A percentile compares a stretch with the other conserved stretches of the same genome.
These are phyloP conservation scores for Podaxis sp. DNA, from an alignment of 768 basidiomycete species.

Conservation along the genomic window DNA sequence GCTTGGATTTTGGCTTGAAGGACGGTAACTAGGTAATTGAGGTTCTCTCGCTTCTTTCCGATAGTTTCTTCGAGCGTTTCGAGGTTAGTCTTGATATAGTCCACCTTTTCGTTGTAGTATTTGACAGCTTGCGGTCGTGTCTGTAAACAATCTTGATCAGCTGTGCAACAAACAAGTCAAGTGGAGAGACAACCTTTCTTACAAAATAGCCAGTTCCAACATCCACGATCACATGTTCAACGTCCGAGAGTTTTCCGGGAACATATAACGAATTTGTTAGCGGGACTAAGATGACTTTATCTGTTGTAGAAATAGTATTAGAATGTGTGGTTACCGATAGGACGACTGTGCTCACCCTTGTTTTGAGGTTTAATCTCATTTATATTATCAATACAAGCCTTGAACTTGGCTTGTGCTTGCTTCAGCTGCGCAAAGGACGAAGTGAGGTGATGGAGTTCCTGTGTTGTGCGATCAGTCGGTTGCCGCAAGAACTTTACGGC, in stretches of 20 bases:
- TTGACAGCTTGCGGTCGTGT: conserved; percentile 74
- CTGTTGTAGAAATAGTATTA: conserved; percentile 33
- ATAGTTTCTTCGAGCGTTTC: conserved; percentile 88
- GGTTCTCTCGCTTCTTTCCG: conserved; percentile 86
- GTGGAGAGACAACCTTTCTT: conserved; percentile 65
- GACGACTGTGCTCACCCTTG: conserved; percentile 35
- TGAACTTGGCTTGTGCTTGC: conserved; percentile 91
- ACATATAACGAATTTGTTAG: conserved; percentile 94
- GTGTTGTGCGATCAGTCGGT: conserved; percentile 9
- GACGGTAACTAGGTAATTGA: conserved; percentile 67
- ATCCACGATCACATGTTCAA: conserved; percentile 88
- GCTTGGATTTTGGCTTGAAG: conserved; percentile 59
- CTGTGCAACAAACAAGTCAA: not conserved
- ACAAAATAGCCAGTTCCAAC: conserved; percentile 97
- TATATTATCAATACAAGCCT: conserved; percentile 78
- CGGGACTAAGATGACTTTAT: conserved; percentile 86
- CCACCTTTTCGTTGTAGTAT: conserved; percentile 79
- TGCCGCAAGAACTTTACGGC: not conserved
- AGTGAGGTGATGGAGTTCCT: conserved; percentile 93
- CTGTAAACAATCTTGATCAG: conserved; percentile 36
- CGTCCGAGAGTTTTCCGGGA: conserved; percentile 81
- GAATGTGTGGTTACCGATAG: not conserved
- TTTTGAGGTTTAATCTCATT: conserved; percentile 70
- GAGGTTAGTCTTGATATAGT: conserved; percentile 78
- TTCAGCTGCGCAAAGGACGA: conserved; percentile 91